Base-by-base conservation (phyloP, 495 filamentous ascomycete genomes). In the Penicillium steckii region DNA sequence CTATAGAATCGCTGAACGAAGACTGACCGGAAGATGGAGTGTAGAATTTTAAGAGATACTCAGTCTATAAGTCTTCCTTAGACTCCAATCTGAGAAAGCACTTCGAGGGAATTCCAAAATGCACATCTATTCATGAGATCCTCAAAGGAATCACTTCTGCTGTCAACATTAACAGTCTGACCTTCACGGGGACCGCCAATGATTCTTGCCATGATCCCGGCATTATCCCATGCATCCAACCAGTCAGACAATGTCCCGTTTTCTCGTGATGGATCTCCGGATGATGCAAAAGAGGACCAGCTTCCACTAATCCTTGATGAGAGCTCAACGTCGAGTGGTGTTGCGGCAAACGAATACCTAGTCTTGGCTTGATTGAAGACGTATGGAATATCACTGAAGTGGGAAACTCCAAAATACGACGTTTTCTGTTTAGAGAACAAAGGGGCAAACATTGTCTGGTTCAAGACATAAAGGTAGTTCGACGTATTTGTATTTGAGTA, bases 331-430 rank as follows among this genome's bases (percentile, higher is more conserved):
- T 57, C 55, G 4, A 30, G 24, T n/a, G 44, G 33, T 8, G 48
- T 18, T 4, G 48, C 35, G 21, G 52, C 8, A 29, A 38, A 35
- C 1, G 55, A 44, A 19, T 48, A 57, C 8, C 38, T 37, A 8
- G 55, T 57, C 38, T 46, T 57, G 9, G 44, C 44, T 44, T 44
- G 37, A 13, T 57, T 52, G 37, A 57, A 57, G 12, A 51, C 55
- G 25, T 48, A 57, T 8, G 55, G 55, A 25, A 57, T 52, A 24
- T 57, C 55, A 30, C 55, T 57, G 30, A 57, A 52, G 22, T 57
- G 55, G 6, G 48, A 44, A 8, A 52, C 49, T 17, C 45, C 43
- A 29, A 46, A 37, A 21, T 47, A 57, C 7, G 44, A 23, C 2
- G 24, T 38, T 4, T 17, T 15, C 1, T 30, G 12, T 8, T 38